Evolutionary conservation across 495 filamentous ascomycete genomes (phyloP), one percentile per base, ranked within the genome.

Genomic region (Neurospora sp.): DNA sequence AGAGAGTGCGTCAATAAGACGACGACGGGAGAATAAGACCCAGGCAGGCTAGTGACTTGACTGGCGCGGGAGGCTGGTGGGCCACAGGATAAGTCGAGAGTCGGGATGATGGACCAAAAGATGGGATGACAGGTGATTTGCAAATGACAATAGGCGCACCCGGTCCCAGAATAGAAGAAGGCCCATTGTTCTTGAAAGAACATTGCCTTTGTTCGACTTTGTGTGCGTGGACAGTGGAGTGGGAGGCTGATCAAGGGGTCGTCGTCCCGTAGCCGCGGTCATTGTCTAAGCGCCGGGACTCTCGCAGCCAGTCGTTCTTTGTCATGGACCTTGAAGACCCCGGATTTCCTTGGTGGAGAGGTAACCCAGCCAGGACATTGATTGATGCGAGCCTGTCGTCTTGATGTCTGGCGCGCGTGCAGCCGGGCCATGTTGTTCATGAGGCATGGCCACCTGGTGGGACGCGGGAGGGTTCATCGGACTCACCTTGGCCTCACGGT

Each of bases 301-400:
- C 70, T 74, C 39, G 2, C 70, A 72, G 73, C 70, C 73, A 74
- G 73, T 74, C 73, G 39, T 69, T 74, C 44, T 66, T 66, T 66
- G 54, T 62, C 54, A 14, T 62, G 54, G 23, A 62, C 54, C 27
- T 27, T 62, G 5, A 31, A 35, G 12, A 62, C 54, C 27, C 54
- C 54, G 54, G 54, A 62, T 62, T 62, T 35, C 54, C 54, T 62
- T 62, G 54, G 48, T 35, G 54, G 54, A 62, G 27, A 62, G 54
- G 48, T 14, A 59, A 31, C 48, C 48, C 48, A 27, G 11, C 48
- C 5, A 31, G 5, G 6, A 59, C 5, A 46, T 46, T 3, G 44
- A 20, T 46, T n/a, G 9, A 46, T 46, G 44, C 0, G 10, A 54
- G 46, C 20, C 46, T 54, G 23, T 62, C 54, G 23, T 27, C 54